Base-by-base conservation (phyloP, 257 asterid species). In the Misopates orontium region DNA sequence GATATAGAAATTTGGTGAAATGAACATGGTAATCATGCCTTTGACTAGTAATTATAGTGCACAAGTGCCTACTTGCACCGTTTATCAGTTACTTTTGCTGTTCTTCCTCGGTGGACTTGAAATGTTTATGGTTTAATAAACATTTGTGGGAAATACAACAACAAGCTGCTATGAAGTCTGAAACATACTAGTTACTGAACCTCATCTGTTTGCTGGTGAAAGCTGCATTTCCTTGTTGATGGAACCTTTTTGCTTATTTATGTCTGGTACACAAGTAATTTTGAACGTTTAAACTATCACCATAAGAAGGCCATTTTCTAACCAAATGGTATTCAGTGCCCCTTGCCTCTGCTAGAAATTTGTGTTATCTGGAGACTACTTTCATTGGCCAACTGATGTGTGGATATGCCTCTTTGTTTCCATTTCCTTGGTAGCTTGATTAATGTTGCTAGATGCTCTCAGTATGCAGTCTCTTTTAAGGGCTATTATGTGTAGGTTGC, bases 251-350 rank as follows among this genome's bases (percentile, higher is more conserved):
- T 64, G 57, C 53, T 51, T 60, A 39, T 41, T 60, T 49, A 53
- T 47, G 4, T 64, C 49, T 71, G 55, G 56, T 24, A 42, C 60
- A 70, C 56, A 23, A 55, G 44, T 60, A 56, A 31, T 47, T 64
- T 28, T 16, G 53, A 16, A 31, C 31, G 11, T 57, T 73, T 8
- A 28, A 2, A 28, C 51, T 20, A 12, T 8, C 60, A 10, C 48
- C 36, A 52, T 54, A 20, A 20, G 64, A 54, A 52, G 52, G 10
- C 57, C 64, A 52, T 52, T 31, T 28, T 17, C 7, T 0, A 8
- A 53, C 5, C 21, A 49, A 28, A 25, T 12, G 17, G 18, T 55
- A 55, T 24, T 36, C 4, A n/a, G 31, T 50, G 22, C 14, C 61
- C 24, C 62, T 20, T 70, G 20, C 45, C 31, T 40, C 17, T 36